These are phyloP conservation scores for Waltergamsia citrina DNA, from an alignment of 2,329 filamentous ascomycete species.

Conservation along the genomic window DNA sequence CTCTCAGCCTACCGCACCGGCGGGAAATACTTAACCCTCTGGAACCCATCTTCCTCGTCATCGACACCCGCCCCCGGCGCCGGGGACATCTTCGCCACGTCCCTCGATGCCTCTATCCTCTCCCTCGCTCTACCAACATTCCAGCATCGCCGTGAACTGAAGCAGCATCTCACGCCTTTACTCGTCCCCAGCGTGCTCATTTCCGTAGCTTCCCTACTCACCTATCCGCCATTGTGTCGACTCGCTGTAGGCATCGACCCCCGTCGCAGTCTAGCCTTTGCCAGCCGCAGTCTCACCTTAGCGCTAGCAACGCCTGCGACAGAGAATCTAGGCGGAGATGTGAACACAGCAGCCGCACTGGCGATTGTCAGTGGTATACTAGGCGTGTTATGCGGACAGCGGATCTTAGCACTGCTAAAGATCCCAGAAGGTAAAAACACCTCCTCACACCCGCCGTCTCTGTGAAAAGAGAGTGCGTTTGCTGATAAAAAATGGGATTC, in stretches of 20 bases:
- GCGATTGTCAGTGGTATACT: constrained; percentile 51
- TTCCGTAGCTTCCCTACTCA: constrained; percentile 43
- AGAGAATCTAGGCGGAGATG: constrained; percentile 45
- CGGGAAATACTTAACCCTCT: constrained; percentile 41
- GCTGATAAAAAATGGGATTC: background rate
- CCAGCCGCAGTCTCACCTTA: constrained; percentile 46
- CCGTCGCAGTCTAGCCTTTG: constrained; percentile 42
- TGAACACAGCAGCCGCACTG: constrained; percentile 44
- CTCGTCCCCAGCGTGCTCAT: constrained; percentile 41
- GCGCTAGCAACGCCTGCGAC: constrained; percentile 50
- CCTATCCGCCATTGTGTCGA: constrained; percentile 45
- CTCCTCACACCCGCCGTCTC: background rate
- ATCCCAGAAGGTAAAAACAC: constrained; percentile 40
- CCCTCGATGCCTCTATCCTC: constrained; percentile 49
- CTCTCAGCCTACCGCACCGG: constrained; percentile 41
- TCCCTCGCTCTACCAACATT: constrained; percentile 52
- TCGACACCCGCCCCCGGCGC: constrained; percentile 33
- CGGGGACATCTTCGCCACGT: constrained; percentile 43
- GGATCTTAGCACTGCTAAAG: constrained; percentile 35
- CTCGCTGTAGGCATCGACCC: constrained; percentile 41
- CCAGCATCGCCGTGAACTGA: constrained; percentile 46
- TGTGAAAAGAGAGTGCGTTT: background rate
- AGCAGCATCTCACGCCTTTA: constrained; percentile 42
- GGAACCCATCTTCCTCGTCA: constrained; percentile 23
- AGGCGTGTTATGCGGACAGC: constrained; percentile 44